Evolutionary conservation across 495 filamentous ascomycete species (phyloP).

Genomic region (Parmelia sp.): DNA sequence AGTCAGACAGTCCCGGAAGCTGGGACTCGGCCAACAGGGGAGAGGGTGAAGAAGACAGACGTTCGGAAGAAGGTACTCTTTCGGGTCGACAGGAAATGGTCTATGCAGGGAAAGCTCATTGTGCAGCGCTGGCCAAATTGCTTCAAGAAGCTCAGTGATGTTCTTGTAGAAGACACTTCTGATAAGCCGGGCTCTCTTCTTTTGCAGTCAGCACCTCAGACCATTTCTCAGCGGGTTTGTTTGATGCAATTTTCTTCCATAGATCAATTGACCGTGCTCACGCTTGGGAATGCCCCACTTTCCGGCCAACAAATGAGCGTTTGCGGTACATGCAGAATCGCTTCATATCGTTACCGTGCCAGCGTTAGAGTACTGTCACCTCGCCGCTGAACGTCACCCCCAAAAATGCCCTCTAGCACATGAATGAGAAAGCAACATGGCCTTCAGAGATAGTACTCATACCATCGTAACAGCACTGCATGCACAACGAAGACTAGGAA

Average conservation of each 20-base stretch:
- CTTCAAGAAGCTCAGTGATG: constrained; percentile 5
- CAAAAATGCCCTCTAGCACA: background rate
- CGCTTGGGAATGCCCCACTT: background rate
- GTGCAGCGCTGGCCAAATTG: constrained; percentile 1
- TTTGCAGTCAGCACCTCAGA: background rate
- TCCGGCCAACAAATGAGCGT: background rate
- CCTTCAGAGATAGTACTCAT: background rate
- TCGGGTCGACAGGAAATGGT: background rate
- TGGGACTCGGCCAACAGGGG: background rate
- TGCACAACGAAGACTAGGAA: background rate
- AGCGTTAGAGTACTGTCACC: background rate
- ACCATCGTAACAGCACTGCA: background rate
- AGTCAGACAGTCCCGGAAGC: background rate
- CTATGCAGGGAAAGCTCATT: constrained; percentile 1
- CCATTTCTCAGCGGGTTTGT: background rate
- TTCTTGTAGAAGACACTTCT: background rate
- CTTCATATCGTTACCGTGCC: background rate
- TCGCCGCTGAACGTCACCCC: background rate
- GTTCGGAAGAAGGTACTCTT: background rate
- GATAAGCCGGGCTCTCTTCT: background rate
- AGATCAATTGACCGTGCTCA: background rate
- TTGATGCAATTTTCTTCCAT: background rate
- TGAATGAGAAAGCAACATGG: background rate
- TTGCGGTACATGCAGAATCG: background rate
- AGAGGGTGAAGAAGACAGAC: background rate